These are phyloP conservation scores for Phenoliferia sp. DNA, from an alignment of 1,284 basidiomycete genomes.

Conservation along the genomic window DNA sequence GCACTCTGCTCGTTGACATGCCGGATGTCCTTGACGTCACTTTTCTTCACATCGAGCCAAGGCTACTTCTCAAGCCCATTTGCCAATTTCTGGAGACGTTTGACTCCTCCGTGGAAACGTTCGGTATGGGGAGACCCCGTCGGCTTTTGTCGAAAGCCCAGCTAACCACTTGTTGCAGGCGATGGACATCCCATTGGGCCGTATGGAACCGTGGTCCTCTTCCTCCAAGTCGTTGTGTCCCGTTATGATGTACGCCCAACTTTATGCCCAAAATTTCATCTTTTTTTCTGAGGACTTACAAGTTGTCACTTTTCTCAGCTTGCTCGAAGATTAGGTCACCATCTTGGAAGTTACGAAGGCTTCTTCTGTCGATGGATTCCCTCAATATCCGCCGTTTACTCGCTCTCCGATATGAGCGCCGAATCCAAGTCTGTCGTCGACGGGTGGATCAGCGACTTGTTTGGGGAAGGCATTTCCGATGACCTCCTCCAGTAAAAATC, in stretches of 20 bases:
- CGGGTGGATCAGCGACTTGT: constrained; percentile 43
- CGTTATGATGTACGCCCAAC: constrained; percentile 37
- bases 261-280: not conserved
- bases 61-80: constrained; percentile 14
- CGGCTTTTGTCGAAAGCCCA: too few species aligned
- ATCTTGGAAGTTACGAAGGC: constrained; percentile 31
- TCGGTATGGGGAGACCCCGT: constrained; percentile 6
- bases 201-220: constrained; percentile 43
- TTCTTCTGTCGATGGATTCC: constrained; percentile 27
- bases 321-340: constrained; percentile 21
- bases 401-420: constrained; percentile 38
- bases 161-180: not conserved
- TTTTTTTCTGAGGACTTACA: constrained; percentile 14
- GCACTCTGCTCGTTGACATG: constrained; percentile 8
- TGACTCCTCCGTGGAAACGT: constrained; percentile 13
- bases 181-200: constrained; percentile 23
- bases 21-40: constrained; percentile 12
- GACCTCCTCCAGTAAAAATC: constrained; percentile 43
- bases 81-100: constrained; percentile 16
- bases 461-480: constrained; percentile 45
- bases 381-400: constrained; percentile 34
- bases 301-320: constrained; percentile 19
- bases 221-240: constrained; percentile 39
- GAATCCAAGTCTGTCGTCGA: constrained; percentile 40
- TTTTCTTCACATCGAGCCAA: constrained; percentile 20